Percentiles rank a stretch among this genome's conserved stretches.
Evolutionary conservation across 2,329 filamentous ascomycete genomes (phyloP).

Genomic region (Chaetomium globosum): DNA sequence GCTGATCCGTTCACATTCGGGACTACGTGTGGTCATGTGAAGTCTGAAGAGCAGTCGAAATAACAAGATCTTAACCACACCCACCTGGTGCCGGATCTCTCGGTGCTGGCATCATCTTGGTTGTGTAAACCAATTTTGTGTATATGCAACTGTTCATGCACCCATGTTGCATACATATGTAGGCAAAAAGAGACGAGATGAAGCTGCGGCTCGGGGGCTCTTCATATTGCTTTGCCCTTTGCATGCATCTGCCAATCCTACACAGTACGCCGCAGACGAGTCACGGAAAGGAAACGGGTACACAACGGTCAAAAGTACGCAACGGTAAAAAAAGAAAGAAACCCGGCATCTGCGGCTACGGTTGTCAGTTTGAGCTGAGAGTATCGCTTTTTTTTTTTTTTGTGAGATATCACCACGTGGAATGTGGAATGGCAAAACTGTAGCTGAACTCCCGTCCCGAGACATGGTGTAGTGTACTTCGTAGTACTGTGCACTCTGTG

Average conservation of each 20-base stretch:
- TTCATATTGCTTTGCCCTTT: background rate
- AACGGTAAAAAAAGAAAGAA: background rate
- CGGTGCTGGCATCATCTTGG: background rate
- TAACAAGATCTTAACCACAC: too few relatives aligned
- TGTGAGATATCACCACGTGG: constrained; percentile 13
- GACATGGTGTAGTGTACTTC: background rate
- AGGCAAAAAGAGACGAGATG: background rate
- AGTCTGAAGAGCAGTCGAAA: background rate
- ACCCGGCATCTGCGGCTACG: background rate
- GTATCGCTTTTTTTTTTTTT: background rate
- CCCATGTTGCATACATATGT: background rate
- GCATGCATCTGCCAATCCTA: background rate
- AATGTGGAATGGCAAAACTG: background rate
- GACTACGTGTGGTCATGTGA: background rate
- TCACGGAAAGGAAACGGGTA: background rate
- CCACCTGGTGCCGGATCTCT: too few relatives aligned
- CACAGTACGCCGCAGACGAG: background rate
- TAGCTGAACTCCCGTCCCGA: background rate
- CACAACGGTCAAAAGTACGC: background rate
- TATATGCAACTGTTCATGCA: background rate
- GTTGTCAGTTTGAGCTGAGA: background rate
- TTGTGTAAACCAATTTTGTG: background rate
- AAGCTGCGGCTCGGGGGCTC: background rate
- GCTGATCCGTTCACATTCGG: background rate
- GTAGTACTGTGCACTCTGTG: too few relatives aligned